Evolutionary conservation across 1,284 basidiomycete species (phyloP).

Genomic region (Melanopsichium pennsylvanicum): DNA sequence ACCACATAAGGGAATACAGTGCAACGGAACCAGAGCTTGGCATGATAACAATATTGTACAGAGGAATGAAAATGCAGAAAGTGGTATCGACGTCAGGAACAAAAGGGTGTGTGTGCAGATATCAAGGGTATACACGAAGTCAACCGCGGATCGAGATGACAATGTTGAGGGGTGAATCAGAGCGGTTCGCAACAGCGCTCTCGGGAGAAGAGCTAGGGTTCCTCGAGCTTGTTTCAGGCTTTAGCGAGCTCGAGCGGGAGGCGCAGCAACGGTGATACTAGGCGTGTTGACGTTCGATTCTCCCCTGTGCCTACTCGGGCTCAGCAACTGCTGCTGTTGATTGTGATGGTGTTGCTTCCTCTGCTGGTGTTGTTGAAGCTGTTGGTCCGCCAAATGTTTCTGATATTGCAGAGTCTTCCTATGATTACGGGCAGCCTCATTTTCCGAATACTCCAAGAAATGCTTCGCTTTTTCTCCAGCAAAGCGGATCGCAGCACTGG

Average conservation of each 20-base stretch:
- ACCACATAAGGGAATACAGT: background rate
- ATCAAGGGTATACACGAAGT: background rate
- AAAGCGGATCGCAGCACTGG: conserved; percentile 38
- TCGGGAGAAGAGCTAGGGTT: no score
- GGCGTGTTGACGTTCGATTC: conserved; percentile 1
- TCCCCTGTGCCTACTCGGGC: conserved; percentile 10
- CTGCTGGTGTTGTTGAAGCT: conserved; percentile 34
- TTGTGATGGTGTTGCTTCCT: conserved; percentile 15
- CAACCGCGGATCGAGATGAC: background rate
- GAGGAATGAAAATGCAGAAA: background rate
- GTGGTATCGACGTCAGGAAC: no score
- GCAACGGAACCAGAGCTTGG: background rate
- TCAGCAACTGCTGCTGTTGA: conserved; percentile 24
- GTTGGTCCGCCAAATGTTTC: conserved; percentile 37
- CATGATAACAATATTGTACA: conserved; percentile 2
- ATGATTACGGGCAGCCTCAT: conserved; percentile 28
- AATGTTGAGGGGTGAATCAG: no score
- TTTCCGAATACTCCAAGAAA: conserved; percentile 36
- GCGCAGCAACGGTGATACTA: conserved; percentile 15
- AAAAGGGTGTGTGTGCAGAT: background rate
- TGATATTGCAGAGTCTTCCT: conserved; percentile 38
- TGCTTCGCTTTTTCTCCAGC: conserved; percentile 42
- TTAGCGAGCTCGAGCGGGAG: no score
- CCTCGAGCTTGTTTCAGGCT: no score
- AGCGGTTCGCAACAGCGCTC: no score